Percentiles rank a stretch among this genome's conserved stretches.
phyloP scores from a whole-genome alignment of 2,329 filamentous ascomycete genomes.

The Beauveria brongniartii region DNA sequence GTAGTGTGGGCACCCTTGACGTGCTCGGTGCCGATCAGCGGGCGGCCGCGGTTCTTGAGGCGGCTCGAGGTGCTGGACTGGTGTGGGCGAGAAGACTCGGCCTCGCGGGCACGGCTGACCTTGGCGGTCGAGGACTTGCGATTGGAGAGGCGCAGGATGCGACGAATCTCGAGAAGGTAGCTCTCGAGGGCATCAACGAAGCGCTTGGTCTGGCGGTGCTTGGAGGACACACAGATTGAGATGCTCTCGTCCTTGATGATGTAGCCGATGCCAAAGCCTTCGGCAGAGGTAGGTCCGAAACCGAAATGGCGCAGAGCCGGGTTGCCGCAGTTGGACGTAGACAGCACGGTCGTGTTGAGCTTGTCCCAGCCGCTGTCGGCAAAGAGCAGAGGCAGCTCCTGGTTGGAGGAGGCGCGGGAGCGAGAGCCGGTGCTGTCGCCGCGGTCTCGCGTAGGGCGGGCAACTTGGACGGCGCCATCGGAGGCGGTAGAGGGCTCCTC shows the following conservation, averaged over 20 bases:
- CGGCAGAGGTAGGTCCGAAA: constrained; percentile 87
- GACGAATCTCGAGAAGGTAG: constrained; percentile 84
- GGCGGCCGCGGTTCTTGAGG: constrained; percentile 63
- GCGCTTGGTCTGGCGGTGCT: constrained; percentile 86
- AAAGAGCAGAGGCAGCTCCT: constrained; percentile 69
- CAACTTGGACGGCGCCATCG: constrained; percentile 24
- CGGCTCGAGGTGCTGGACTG: constrained; percentile 26
- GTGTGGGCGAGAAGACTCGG: constrained; percentile 34
- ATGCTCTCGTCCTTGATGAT: constrained; percentile 83
- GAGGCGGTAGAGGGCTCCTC: constrained; percentile 27
- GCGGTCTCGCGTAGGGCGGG: constrained; percentile 34
- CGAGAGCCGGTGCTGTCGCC: constrained; percentile 48
- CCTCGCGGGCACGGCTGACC: constrained; percentile 45
- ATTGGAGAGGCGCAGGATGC: constrained; percentile 65
- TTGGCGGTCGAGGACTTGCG: constrained; percentile 34
- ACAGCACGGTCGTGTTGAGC: constrained; percentile 88
- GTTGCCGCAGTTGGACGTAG: constrained; percentile 98
- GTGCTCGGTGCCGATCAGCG: constrained; percentile 54
- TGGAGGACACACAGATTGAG: constrained; percentile 77
- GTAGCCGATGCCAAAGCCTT: constrained; percentile 96
- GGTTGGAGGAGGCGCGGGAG: constrained; percentile 28
- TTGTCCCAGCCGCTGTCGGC: constrained; percentile 88
- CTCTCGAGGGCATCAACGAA: constrained; percentile 85
- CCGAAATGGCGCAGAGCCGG: constrained; percentile 91
- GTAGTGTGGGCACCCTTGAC: constrained; percentile 30